Percentiles rank a stretch among this genome's conserved stretches.
Evolutionary conservation across 768 basidiomycete genomes (phyloP).

Genomic region (Rubroboletus satanas): DNA sequence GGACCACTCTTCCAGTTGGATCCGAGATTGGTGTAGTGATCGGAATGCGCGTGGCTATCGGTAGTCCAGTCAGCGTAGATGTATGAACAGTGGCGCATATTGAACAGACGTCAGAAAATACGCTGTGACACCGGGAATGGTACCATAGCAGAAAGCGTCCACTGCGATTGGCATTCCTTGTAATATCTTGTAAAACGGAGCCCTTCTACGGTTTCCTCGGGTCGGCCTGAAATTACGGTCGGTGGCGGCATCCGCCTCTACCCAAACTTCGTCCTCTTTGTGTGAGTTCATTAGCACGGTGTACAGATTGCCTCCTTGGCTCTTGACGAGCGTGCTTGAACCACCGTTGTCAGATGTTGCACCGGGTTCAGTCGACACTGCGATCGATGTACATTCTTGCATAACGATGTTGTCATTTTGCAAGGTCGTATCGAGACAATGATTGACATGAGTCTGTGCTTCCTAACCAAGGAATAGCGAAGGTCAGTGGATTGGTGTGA

Average conservation of each 20-base stretch:
- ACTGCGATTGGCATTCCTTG: slow-evolving; percentile 98
- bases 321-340: neutral
- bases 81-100: neutral
- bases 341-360: neutral
- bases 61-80: slow-evolving; percentile 6
- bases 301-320: slow-evolving; percentile 45
- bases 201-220: slow-evolving; percentile 59
- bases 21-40: slow-evolving; percentile 92
- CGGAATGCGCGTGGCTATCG: slow-evolving; percentile 89
- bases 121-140: slow-evolving; percentile 82
- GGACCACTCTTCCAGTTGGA: slow-evolving; percentile 86
- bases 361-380: neutral
- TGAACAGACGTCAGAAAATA: slow-evolving; percentile 80
- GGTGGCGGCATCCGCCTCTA: slow-evolving; percentile 61
- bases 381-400: neutral
- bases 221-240: slow-evolving; percentile 43
- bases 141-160: slow-evolving; percentile 93
- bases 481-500: neutral
- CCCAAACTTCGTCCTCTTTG: slow-evolving; percentile 82
- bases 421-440: slow-evolving; percentile 44
- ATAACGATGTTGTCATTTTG: neutral
- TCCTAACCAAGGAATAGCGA: slow-evolving; percentile 35
- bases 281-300: slow-evolving; percentile 86
- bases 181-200: slow-evolving; percentile 94
- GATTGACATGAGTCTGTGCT: slow-evolving; percentile 52